Evolutionary conservation across 2,329 filamentous ascomycete genomes (phyloP), one percentile per base, ranked within the genome.

Genomic region (Basipetospora sp.): DNA sequence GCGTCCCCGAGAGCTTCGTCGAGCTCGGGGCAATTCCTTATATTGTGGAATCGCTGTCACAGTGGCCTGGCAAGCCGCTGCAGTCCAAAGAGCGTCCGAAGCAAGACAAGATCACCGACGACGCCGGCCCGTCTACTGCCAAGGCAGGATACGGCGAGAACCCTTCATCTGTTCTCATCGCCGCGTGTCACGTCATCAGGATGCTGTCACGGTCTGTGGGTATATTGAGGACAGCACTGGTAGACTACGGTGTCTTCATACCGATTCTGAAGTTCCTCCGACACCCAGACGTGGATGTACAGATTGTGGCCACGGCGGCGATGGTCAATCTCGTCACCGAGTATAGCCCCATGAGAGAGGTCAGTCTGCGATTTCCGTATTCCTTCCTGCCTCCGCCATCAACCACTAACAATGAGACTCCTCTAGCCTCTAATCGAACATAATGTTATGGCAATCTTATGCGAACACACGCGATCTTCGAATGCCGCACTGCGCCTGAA

Each of bases 271-370:
- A 67, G 20, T 73, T 94, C 32, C 65, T 96, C 45, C 74, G 68
- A 41, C 80, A 90, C 54, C 67, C 69, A 5, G 74, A 90, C 46
- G 60, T 84, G 22, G 77, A 88, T 37, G 77, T 96, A 4, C 80
- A 87, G 52, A 78, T 90, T 51, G 85, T 86, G 34, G 85, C 88
- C 5, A 92, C 85, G 0, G 78, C 81, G 26, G 78, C 80, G 5
- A 72, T 92, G 28, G 85, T 79, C 48, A 98, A 98, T 54, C 59
- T 98, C 34, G 71, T 93, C 5, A 66, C 86, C 33, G 84, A 93
- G 44, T 83, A 92, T 48, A 94, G 87, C 51, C 87, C 90, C 1
- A 86, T 94, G 74, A 78, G 84, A 55, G 77, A 85, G 54, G 84
- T 88, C 55, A 63, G 77, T 64, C 16, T 11, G 15, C 31, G 9